Base-by-base conservation (phyloP, 1,284 basidiomycete genomes). In the Pseudozyma thailandica region DNA sequence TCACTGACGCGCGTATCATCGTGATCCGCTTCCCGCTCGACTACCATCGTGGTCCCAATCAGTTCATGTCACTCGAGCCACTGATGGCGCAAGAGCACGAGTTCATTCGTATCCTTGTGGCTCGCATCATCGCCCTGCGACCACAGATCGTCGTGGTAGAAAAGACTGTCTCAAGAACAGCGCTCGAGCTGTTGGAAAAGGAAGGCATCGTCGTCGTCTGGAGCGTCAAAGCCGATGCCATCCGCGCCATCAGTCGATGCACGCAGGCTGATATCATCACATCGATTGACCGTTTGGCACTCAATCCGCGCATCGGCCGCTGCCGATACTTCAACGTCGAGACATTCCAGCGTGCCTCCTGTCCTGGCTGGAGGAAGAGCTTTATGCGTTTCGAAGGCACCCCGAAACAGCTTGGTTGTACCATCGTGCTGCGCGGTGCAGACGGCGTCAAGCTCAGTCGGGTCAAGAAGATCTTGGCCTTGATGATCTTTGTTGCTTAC, bases 251-350 rank as follows among this genome's bases (percentile, higher is more conserved):
- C 49, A 89, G 93, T 9, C 88, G 95, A 25, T 95, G 94, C 88
- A 97, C 94, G 3, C 93, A 97, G 82, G 92, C 92, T 12, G 94
- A 96, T 75, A 89, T 98, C 23, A 92, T 98, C 78, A 92, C 92
- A 5, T 97, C 94, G 2, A 94, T 97, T 86, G 94, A 97, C 81
- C 91, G 93, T 72, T 87, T 98, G 25, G 92, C 93, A 0, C 85
- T 94, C 56, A 93, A 96, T 79, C 93, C 94, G 5, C 89, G 89
- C 45, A 85, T 98, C 25, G 96, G 96, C 1, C 90, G 95, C 72
- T 98, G 94, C 79, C 86, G 88, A n/a, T 88, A 89, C 26, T 95
- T 94, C 82, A 87, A 89, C 41, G 88, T 98, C 20, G 93, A 98
- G 83, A 97, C 95, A 0, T 98, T 92, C 83, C 93, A 97, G 76